Percentiles rank a stretch among this genome's conserved stretches.
Conservation (phyloP, 2,329 filamentous ascomycete genomes). For the Acrocalymma vagum region DNA sequence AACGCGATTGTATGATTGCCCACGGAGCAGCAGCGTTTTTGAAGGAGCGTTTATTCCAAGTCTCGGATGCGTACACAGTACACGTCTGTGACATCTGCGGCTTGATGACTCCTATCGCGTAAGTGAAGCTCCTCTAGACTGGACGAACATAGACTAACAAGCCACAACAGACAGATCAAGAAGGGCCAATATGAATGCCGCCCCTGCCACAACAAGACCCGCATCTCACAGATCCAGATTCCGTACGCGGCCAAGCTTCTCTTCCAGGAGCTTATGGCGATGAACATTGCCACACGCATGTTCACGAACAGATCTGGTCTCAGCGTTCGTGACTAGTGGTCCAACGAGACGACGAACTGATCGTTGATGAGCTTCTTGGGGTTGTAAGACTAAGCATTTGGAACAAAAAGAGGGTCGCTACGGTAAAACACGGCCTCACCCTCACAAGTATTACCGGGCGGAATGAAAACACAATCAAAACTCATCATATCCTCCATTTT, state of each 20-base stretch:
- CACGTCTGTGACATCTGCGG: constrained; percentile 99
- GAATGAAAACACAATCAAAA: too few species aligned
- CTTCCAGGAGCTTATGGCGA: constrained; percentile 96
- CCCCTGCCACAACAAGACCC: constrained; percentile 98
- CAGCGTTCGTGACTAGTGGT: constrained; percentile 64
- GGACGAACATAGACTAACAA: constrained; percentile 24
- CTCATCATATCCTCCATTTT: too few species aligned
- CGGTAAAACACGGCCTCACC: too few species aligned
- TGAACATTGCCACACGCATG: constrained; percentile 99
- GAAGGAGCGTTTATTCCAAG: constrained; percentile 96
- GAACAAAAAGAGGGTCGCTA: too few species aligned
- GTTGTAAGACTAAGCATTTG: too few species aligned
- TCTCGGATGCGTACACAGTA: constrained; percentile 96
- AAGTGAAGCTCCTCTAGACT: constrained; percentile 60
- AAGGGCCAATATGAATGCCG: constrained; percentile 97
- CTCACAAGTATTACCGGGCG: too few species aligned
- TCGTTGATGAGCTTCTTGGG: too few species aligned
- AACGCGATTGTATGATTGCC: constrained; percentile 99
- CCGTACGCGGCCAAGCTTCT: constrained; percentile 97
- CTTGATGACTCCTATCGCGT: constrained; percentile 98
- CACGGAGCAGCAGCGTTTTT: constrained; percentile 96
- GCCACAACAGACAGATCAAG: constrained; percentile 76
- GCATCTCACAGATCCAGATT: constrained; percentile 97
- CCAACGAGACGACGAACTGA: background rate
- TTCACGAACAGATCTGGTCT: constrained; percentile 87